phyloP scores from a whole-genome alignment of 2,329 filamentous ascomycete species.

The Fusarium citri region DNA sequence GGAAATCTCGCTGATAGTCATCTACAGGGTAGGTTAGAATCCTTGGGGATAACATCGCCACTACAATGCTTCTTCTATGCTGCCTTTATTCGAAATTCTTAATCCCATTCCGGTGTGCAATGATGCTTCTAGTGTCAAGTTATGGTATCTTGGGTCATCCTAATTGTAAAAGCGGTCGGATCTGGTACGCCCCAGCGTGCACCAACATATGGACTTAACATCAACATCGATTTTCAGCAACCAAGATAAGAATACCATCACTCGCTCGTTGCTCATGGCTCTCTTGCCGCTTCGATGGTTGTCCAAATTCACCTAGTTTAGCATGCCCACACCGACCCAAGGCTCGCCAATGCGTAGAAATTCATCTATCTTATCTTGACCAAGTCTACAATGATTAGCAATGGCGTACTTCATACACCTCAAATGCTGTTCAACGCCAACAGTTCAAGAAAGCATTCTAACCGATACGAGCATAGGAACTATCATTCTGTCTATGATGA shows the following conservation, averaged over 20 bases:
- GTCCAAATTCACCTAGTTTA: neutral
- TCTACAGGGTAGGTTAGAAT: neutral
- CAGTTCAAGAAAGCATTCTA: neutral
- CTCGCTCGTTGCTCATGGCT: neutral
- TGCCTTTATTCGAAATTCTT: neutral
- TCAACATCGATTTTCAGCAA: neutral
- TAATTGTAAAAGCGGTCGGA: neutral
- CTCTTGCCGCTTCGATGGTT: neutral
- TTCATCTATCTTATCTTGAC: neutral
- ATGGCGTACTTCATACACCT: neutral
- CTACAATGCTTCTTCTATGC: neutral
- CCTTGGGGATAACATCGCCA: neutral
- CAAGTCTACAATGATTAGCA: neutral
- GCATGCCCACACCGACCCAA: neutral
- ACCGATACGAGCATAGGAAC: neutral
- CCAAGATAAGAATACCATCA: neutral
- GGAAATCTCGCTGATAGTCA: neutral
- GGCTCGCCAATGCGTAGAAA: neutral
- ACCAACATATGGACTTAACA: neutral
- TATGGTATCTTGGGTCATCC: neutral
- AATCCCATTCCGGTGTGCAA: neutral
- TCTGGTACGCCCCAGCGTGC: neutral
- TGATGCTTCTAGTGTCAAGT: neutral
- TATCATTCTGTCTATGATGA: neutral
- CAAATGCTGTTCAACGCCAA: neutral